These are phyloP conservation scores for Ambispora gerdemannii DNA, from an alignment of 192 early-diverging fungal species.

Conservation along the genomic window DNA sequence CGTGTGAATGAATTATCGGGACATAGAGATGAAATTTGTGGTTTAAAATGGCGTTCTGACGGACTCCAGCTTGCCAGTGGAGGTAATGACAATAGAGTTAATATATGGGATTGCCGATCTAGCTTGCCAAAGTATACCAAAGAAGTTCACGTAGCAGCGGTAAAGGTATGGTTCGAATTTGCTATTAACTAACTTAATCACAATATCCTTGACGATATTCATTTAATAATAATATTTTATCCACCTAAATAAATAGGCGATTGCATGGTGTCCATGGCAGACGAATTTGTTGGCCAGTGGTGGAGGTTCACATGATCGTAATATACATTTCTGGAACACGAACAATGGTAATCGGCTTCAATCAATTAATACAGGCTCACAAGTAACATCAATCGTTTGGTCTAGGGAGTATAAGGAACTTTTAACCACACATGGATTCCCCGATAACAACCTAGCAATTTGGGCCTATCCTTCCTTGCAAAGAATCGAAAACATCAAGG, in stretches of 20 bases:
- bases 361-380: conserved; percentile 76
- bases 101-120: conserved; percentile 83
- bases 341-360: conserved; percentile 58
- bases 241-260: conserved; percentile 53
- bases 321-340: conserved; percentile 92
- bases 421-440: conserved; percentile 89
- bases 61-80: conserved; percentile 83
- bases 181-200: neutral
- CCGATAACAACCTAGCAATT: conserved; percentile 78
- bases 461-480: conserved; percentile 79
- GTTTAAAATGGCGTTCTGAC: conserved; percentile 81
- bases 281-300: conserved; percentile 80
- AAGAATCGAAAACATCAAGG: conserved; percentile 69
- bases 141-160: conserved; percentile 80
- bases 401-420: conserved; percentile 81
- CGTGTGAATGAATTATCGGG: conserved; percentile 66
- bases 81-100: conserved; percentile 89
- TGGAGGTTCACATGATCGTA: conserved; percentile 85
- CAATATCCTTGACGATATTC: conserved; percentile 36
- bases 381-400: conserved; percentile 93
- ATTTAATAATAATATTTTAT: conserved; percentile 1
- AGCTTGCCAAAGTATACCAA: conserved; percentile 65
- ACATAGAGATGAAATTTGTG: conserved; percentile 83
- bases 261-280: conserved; percentile 96
- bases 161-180: conserved; percentile 65